Evolutionary conservation across 2,329 filamentous ascomycete genomes (phyloP).

Genomic region (Neofusicoccum ribis): DNA sequence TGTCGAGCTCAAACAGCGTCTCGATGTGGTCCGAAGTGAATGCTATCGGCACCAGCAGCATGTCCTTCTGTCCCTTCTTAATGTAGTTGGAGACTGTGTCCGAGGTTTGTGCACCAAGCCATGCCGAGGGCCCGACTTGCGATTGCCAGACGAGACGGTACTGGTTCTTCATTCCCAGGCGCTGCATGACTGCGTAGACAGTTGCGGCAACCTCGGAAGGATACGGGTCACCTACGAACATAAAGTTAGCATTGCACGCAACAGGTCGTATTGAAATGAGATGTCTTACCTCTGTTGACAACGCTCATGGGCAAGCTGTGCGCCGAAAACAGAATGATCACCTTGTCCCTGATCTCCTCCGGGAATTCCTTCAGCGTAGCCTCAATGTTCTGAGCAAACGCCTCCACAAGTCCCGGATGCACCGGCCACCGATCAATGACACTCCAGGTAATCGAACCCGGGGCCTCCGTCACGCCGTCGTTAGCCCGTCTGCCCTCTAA

Average conservation of each 20-base stretch:
- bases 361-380: conserved; percentile 82
- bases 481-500: conserved; percentile 73
- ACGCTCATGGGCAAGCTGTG: conserved; percentile 97
- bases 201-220: conserved; percentile 94
- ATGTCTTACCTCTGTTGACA: conserved; percentile 73
- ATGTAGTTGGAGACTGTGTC: conserved; percentile 87
- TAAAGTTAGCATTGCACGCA: conserved; percentile 43
- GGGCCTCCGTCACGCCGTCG: conserved; percentile 51
- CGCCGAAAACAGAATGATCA: conserved; percentile 88
- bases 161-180: conserved; percentile 81
- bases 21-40: conserved; percentile 99
- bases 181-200: conserved; percentile 94
- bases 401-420: conserved; percentile 86
- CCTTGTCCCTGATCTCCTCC: conserved; percentile 73
- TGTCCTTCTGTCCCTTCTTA: conserved; percentile 84
- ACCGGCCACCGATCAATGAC: conserved; percentile 97
- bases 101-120: conserved; percentile 92
- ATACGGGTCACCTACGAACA: conserved; percentile 72
- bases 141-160: conserved; percentile 98
- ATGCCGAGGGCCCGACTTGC: conserved; percentile 91
- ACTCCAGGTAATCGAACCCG: conserved; percentile 86
- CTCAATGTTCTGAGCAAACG: conserved; percentile 91
- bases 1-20: conserved; percentile 89
- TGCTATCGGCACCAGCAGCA: conserved; percentile 90
- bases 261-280: not conserved